Base-by-base conservation (phyloP, 176 grass and related monocot species). In the Phyllostachys edulis region DNA sequence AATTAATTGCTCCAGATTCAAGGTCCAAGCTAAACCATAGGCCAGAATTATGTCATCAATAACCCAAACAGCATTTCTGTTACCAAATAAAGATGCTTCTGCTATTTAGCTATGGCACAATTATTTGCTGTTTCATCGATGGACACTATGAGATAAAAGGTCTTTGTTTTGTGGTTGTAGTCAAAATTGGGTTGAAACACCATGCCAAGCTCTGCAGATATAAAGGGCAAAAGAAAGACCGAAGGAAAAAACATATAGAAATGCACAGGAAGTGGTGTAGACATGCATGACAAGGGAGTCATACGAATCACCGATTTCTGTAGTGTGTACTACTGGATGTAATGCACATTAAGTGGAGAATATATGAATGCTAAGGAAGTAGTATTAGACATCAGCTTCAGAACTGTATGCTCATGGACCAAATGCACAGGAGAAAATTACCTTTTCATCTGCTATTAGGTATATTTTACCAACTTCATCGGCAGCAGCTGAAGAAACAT, bases 391-490 rank as follows among this genome's bases (percentile, higher is more conserved):
- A 80, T n/a, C 6, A 80, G 45, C 14, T 66, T 64, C 39, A 84
- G 15, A 84, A 66, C 14, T 67, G 61, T 34, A 59, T 38, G 15
- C 59, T 67, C 70, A 29, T 59, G 23, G 55, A 46, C 26, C 20
- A 72, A 70, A 89, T 66, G 71, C 12, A 87, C 18, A 39, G 34
- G 38, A 66, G 72, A 36, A 73, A 85, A 81, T 59, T 27, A 6
- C 96, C 61, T 80, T 81, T 59, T 96, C 93, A 90, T 96, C 90
- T 81, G 96, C 96, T 66, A 78, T 80, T 70, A 96, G 44, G 85
- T 77, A 90, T 83, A 99, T 92, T 99, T 96, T 99, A 69, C 96
- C 96, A 41, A 99, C 86, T 94, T 92, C 96, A 94, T 99, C 96
- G 82, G 96, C 96, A 78, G 96, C 93, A n/a, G 91, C 73, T 74